Conservation (phyloP, 805 yeast genomes). For the Naumovozyma dairenensis region DNA sequence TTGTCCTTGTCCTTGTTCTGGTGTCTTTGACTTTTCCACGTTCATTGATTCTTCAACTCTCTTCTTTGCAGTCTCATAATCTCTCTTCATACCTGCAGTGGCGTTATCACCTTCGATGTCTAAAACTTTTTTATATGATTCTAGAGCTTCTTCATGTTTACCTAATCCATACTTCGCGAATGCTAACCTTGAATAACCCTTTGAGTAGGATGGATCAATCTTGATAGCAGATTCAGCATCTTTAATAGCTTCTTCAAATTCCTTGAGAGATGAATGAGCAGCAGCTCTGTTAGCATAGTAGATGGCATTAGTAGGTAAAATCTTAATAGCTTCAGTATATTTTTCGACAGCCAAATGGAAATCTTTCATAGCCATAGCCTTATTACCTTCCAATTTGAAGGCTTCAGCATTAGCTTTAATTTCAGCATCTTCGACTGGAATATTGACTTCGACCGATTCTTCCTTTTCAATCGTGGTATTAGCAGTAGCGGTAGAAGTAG, state of each 20-base stretch:
- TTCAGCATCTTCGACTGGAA: conserved; percentile 38
- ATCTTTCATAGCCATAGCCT: conserved; percentile 70
- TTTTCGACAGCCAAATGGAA: conserved; percentile 61
- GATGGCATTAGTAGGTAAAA: conserved; percentile 66
- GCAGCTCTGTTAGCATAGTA: conserved; percentile 94
- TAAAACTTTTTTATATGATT: conserved; percentile 82
- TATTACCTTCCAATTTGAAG: conserved; percentile 80
- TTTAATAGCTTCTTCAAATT: conserved; percentile 65
- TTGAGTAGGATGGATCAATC: conserved; percentile 70
- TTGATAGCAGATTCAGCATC: conserved; percentile 81
- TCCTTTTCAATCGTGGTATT: conserved; percentile 15
- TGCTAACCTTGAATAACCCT: conserved; percentile 92
- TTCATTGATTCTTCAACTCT: conserved; percentile 70
- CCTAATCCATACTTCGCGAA: conserved; percentile 90
- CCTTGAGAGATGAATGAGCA: conserved; percentile 70
- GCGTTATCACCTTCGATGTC: conserved; percentile 79
- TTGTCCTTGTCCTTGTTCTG: conserved; percentile 19
- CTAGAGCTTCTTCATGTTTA: conserved; percentile 80
- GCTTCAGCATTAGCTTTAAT: conserved; percentile 67
- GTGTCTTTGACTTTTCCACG: conserved; percentile 23
- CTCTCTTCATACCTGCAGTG: conserved; percentile 83
- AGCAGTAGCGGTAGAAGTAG: conserved; percentile 14
- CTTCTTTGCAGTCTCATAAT: conserved; percentile 86
- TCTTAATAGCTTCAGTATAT: conserved; percentile 71
- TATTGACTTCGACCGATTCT: conserved; percentile 35